Evolutionary conservation across 345 rosid species (phyloP), one percentile per base, ranked within the genome.

Genomic region (Camelina neglecta): DNA sequence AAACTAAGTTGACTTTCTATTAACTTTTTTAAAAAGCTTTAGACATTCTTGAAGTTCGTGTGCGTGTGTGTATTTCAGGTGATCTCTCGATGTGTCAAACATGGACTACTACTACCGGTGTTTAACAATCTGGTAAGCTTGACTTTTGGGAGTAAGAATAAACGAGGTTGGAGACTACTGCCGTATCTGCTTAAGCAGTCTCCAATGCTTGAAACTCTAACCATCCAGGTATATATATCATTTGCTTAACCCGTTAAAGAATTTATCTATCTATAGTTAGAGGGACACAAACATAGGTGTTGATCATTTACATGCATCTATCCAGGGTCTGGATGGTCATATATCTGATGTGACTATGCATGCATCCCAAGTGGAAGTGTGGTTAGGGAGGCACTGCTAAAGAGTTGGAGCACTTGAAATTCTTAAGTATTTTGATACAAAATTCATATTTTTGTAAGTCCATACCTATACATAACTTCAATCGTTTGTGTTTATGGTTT

Each of bases 61-160:
- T 60, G 3, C 15, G 48, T 44, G 7, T 60, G n/a, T 44, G 48
- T 60, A 12, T 21, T 39, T 11, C 66, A 61, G 66, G 55, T 64
- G 39, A 64, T 64, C n/a, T 6, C 4, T 44, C 48, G 16, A 5
- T 44, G 48, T 44, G 16, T 44, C 13, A 44, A 13, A 44, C 48
- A 5, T 44, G 16, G 48, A 4, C 48, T 44, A 12, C 7, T 44
- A 11, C 48, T 44, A 44, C 48, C 48, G 16, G 49, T 44, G 16
- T 44, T 44, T 2, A 44, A 44, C 16, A 44, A 44, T 13, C 49
- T 44, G 8, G 7, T 44, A 5, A 44, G 3, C 49, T 44, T 44
- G 2, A 12, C 16, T 5, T 13, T 44, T 44, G 49, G 49, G 16
- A 44, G 49, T 44, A 44, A 13, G 49, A 44, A 44, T 1, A 44